Conservation (phyloP, 163 green algal genomes). For the Scenedesmus sp. region DNA sequence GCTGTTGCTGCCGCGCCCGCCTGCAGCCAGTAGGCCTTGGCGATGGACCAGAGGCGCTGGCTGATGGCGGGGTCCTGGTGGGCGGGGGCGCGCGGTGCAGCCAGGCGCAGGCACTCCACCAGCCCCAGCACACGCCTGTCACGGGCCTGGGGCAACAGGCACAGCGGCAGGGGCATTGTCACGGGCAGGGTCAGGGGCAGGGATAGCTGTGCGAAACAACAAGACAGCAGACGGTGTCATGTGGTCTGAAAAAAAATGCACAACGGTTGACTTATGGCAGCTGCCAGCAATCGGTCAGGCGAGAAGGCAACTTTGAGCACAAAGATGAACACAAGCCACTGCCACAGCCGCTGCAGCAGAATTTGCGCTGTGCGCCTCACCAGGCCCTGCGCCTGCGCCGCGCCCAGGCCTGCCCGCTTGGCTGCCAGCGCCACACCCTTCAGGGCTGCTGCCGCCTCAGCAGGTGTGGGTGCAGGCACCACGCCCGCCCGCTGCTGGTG, state of each 20-base stretch:
- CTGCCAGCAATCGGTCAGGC: too few relatives aligned
- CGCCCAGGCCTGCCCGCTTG: slow-evolving; percentile 1
- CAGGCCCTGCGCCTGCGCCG: slow-evolving; percentile 27
- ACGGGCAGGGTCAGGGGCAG: neutral
- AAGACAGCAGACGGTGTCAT: neutral
- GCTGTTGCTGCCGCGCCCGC: slow-evolving; percentile 20
- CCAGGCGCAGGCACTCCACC: slow-evolving; percentile 41
- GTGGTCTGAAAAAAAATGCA: too few relatives aligned
- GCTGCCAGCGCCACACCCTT: slow-evolving; percentile 47
- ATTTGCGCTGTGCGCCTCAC: neutral
- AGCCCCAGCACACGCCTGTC: slow-evolving; percentile 42
- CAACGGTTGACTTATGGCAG: too few relatives aligned
- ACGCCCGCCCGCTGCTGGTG: slow-evolving; percentile 30
- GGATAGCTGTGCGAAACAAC: neutral
- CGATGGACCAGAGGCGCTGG: slow-evolving; percentile 34
- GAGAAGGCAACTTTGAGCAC: too few relatives aligned
- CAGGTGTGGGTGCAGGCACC: slow-evolving; percentile 44
- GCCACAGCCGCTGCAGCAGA: neutral
- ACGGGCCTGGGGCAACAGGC: slow-evolving; percentile 27
- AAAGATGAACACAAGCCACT: too few relatives aligned
- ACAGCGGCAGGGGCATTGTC: neutral
- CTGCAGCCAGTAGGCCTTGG: slow-evolving; percentile 47
- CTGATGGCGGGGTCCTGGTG: slow-evolving; percentile 19
- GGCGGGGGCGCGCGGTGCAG: neutral
- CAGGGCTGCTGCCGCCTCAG: slow-evolving; percentile 38